A percentile compares a stretch with the other conserved stretches of the same genome.
Evolutionary conservation across 495 filamentous ascomycete species (phyloP).

Genomic region (Trichocladium uniseriatum): DNA sequence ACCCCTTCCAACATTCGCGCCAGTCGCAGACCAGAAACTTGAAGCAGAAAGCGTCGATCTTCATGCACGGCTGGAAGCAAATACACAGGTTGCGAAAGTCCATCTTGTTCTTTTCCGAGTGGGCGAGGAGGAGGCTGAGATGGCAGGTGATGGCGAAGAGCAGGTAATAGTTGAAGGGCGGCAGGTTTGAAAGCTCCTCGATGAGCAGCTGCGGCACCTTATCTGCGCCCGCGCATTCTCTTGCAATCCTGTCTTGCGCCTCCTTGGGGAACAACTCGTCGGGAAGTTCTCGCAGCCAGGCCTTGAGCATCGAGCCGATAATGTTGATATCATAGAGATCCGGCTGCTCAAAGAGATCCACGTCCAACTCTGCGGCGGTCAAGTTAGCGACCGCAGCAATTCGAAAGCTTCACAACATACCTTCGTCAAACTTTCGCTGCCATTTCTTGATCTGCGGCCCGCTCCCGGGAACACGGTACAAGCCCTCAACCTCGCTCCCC

Average conservation of each 20-base stretch:
- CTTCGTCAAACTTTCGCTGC: constrained; percentile 77
- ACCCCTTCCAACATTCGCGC: constrained; percentile 91
- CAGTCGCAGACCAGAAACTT: constrained; percentile 85
- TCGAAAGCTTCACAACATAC: constrained; percentile 31
- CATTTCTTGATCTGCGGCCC: constrained; percentile 75
- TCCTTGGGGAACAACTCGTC: constrained; percentile 81
- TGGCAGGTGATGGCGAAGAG: constrained; percentile 94
- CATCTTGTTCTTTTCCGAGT: constrained; percentile 89
- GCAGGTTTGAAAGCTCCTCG: constrained; percentile 81
- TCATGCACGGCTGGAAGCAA: constrained; percentile 91
- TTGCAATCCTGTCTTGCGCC: constrained; percentile 62
- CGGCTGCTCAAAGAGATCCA: constrained; percentile 71
- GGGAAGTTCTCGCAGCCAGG: constrained; percentile 87
- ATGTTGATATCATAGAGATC: constrained; percentile 92
- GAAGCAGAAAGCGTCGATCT: constrained; percentile 84
- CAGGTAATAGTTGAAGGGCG: constrained; percentile 91
- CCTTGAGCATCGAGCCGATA: constrained; percentile 84
- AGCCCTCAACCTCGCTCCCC: constrained; percentile 79
- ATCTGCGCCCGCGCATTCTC: constrained; percentile 63
- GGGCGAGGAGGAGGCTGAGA: constrained; percentile 74
- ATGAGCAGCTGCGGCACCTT: constrained; percentile 70
- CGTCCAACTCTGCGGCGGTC: constrained; percentile 55
- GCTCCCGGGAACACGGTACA: constrained; percentile 82
- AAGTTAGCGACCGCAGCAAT: constrained; percentile 20
- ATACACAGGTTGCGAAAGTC: constrained; percentile 85